Conservation (phyloP, 2,329 filamentous ascomycete species). For the Tolypocladium cylindrosporum region DNA sequence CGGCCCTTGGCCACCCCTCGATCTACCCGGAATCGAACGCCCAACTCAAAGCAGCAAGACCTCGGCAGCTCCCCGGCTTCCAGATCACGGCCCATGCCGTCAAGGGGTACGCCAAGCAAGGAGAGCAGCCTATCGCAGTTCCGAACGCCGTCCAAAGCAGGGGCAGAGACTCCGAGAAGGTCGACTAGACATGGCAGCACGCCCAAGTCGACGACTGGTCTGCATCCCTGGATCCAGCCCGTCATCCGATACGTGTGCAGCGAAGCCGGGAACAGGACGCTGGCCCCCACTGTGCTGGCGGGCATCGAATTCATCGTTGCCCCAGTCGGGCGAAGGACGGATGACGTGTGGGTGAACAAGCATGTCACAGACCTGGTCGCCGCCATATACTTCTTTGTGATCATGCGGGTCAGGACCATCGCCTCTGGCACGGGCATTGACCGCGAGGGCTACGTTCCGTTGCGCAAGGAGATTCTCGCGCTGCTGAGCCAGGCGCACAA, state of each 20-base stretch:
- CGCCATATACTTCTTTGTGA: constrained; percentile 51
- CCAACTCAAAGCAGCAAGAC: constrained; percentile 20
- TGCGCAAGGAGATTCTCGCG: constrained; percentile 35
- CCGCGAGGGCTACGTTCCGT: constrained; percentile 31
- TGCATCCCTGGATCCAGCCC: constrained; percentile 60
- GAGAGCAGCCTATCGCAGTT: constrained; percentile 32
- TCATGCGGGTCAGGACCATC: constrained; percentile 35
- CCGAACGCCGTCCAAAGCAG: constrained; percentile 22
- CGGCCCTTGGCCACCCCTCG: constrained; percentile 23
- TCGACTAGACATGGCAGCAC: constrained; percentile 22
- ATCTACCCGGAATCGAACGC: constrained; percentile 18
- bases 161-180: constrained; percentile 29
- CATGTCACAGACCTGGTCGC: constrained; percentile 47
- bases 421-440: constrained; percentile 27
- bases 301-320: constrained; percentile 52
- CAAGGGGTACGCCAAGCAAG: constrained; percentile 36
- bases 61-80: constrained; percentile 14
- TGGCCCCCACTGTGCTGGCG: constrained; percentile 64
- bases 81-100: constrained; percentile 22
- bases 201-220: constrained; percentile 19
- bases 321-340: constrained; percentile 30
- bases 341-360: constrained; percentile 37
- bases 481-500: constrained; percentile 30
- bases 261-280: constrained; percentile 46
- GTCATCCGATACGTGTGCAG: constrained; percentile 55